phyloP scores from a whole-genome alignment of 2,329 filamentous ascomycete species.

The Pseudonectria buxi region DNA sequence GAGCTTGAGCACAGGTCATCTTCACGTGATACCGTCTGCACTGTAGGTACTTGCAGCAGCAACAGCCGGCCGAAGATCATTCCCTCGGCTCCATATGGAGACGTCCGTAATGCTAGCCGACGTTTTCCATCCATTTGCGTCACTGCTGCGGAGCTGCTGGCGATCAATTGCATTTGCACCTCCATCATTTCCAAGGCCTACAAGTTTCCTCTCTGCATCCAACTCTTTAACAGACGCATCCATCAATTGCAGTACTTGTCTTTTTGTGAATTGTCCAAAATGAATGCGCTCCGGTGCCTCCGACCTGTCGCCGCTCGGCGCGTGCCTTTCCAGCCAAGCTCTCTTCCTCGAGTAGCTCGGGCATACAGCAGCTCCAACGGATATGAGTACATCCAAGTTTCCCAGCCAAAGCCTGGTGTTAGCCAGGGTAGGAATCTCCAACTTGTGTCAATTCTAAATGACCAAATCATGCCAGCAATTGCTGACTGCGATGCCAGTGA shows the following conservation, averaged over 20 bases:
- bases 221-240: too few relatives aligned
- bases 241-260: conserved; percentile 2
- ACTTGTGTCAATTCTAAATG: too few relatives aligned
- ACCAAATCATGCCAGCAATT: too few relatives aligned
- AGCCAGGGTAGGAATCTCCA: conserved; percentile 73
- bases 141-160: conserved; percentile 11
- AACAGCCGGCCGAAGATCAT: conserved; percentile 13
- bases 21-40: too few relatives aligned
- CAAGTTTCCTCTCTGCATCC: background rate
- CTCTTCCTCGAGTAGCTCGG: conserved; percentile 49
- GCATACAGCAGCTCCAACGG: conserved; percentile 42
- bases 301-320: conserved; percentile 46
- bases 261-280: conserved; percentile 17
- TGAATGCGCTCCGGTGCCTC: conserved; percentile 52
- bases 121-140: conserved; percentile 19
- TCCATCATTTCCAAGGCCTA: background rate
- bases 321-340: conserved; percentile 45
- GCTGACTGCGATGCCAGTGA: conserved; percentile 52
- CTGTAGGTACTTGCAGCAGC: too few relatives aligned
- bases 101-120: conserved; percentile 11
- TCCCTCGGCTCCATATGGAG: conserved; percentile 19
- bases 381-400: conserved; percentile 80
- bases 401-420: conserved; percentile 80
- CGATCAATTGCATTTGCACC: background rate
- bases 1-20: too few relatives aligned